Conservation (phyloP, 345 rosid genomes). For the Triadica sebifera region DNA sequence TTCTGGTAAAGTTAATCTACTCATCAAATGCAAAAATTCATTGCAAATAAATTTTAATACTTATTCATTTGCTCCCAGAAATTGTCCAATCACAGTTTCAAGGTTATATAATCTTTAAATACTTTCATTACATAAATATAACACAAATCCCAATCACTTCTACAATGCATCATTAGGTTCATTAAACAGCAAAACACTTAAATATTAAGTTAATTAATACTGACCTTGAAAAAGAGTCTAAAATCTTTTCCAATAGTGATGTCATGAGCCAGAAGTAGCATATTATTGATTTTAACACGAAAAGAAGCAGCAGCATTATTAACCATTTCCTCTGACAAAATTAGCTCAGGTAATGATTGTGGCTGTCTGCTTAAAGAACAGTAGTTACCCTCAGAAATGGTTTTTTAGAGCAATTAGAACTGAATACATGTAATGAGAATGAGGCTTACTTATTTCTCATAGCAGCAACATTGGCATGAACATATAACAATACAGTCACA, state of each 20-base stretch:
- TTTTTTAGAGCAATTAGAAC: neutral
- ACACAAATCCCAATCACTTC: neutral
- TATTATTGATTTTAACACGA: slow-evolving; percentile 65
- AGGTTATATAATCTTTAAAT: no score
- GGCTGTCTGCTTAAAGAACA: slow-evolving; percentile 35
- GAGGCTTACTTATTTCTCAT: slow-evolving; percentile 50
- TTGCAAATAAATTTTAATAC: no score
- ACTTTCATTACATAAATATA: neutral
- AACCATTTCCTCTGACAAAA: slow-evolving; percentile 84
- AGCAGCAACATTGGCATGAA: slow-evolving; percentile 59
- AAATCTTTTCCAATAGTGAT: slow-evolving; percentile 82
- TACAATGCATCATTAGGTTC: neutral
- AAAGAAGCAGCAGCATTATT: slow-evolving; percentile 71
- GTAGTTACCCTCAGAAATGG: neutral
- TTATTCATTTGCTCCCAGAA: no score
- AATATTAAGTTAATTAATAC: slow-evolving; percentile 4
- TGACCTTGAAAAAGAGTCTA: slow-evolving; percentile 71
- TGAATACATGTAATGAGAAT: neutral
- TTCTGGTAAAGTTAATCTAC: no score
- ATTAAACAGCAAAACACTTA: neutral
- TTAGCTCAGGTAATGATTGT: slow-evolving; percentile 68
- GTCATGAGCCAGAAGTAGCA: slow-evolving; percentile 88
- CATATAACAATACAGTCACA: slow-evolving; percentile 48
- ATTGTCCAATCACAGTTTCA: no score
- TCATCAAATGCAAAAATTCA: no score